Conservation (phyloP, 1,284 basidiomycete species). For the Fistulinella staudtii region DNA sequence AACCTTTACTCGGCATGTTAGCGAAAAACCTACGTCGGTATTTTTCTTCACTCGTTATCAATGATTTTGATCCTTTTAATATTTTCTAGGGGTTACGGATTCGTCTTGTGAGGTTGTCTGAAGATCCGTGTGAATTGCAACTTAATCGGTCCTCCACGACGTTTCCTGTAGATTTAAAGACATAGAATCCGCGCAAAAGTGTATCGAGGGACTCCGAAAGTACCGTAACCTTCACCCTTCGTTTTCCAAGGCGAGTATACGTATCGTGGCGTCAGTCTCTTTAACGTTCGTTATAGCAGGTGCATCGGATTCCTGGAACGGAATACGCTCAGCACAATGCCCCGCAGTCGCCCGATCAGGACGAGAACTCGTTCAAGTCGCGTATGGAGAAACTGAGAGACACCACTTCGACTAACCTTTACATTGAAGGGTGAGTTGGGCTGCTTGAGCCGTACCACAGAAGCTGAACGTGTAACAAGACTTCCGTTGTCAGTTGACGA, state of each 20-base stretch:
- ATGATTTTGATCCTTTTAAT: slow-evolving; percentile 3
- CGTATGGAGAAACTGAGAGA: slow-evolving; percentile 69
- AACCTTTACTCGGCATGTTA: slow-evolving; percentile 60
- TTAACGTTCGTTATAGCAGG: slow-evolving; percentile 44
- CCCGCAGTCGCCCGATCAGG: slow-evolving; percentile 23
- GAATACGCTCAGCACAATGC: slow-evolving; percentile 39
- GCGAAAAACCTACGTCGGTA: slow-evolving; percentile 44
- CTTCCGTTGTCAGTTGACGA: slow-evolving; percentile 58
- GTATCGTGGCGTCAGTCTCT: not conserved
- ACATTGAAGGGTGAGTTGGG: slow-evolving; percentile 59
- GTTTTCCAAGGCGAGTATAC: slow-evolving; percentile 49
- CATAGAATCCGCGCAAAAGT: slow-evolving; percentile 61
- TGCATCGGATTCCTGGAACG: slow-evolving; percentile 75
- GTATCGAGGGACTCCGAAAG: slow-evolving; percentile 60
- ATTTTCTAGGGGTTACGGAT: slow-evolving; percentile 71
- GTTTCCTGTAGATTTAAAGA: slow-evolving; percentile 52
- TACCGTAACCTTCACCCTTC: slow-evolving; percentile 74
- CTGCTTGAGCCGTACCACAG: not conserved
- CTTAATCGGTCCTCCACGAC: not conserved
- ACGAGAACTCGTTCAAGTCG: slow-evolving; percentile 57
- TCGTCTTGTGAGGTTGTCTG: slow-evolving; percentile 58
- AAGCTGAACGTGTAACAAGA: slow-evolving; percentile 29
- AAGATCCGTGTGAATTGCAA: not conserved
- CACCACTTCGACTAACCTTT: slow-evolving; percentile 61
- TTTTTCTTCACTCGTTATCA: not conserved